Conservation (phyloP, 2,329 filamentous ascomycete genomes). For the Lasiodiplodia theobromae region DNA sequence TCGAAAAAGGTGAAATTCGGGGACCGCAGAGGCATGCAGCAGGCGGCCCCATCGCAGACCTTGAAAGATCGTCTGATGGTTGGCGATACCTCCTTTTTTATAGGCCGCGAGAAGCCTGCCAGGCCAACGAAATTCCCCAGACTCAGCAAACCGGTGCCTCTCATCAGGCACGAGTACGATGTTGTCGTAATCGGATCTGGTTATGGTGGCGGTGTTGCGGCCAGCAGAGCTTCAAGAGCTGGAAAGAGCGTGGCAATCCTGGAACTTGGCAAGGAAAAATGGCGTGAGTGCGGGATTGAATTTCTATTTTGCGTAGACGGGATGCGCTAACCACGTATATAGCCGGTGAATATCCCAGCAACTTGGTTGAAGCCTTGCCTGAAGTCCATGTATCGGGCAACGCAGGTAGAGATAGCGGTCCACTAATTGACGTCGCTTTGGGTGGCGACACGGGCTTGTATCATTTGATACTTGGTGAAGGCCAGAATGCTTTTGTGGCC, state of each 20-base stretch:
- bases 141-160: slow-evolving; percentile 58
- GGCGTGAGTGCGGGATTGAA: slow-evolving; percentile 50
- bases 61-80: not conserved
- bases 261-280: slow-evolving; percentile 70
- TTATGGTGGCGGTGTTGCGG: slow-evolving; percentile 72
- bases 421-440: slow-evolving; percentile 53
- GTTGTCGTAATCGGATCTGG: slow-evolving; percentile 73
- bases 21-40: no score
- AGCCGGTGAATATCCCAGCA: slow-evolving; percentile 67
- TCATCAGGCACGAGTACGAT: slow-evolving; percentile 67
- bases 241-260: slow-evolving; percentile 69
- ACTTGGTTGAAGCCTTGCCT: slow-evolving; percentile 53
- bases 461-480: slow-evolving; percentile 68
- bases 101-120: not conserved
- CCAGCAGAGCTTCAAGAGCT: slow-evolving; percentile 68
- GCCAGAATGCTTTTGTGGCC: slow-evolving; percentile 67
- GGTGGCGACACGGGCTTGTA: slow-evolving; percentile 68
- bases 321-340: not conserved
- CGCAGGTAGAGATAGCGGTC: slow-evolving; percentile 53
- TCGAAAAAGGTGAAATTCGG: no score
- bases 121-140: not conserved
- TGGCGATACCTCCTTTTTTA: no score
- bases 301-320: no score
- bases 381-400: slow-evolving; percentile 66
- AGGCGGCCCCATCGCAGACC: no score